phyloP scores from a whole-genome alignment of 768 basidiomycete species.

The Xerocomellus chrysenteron region DNA sequence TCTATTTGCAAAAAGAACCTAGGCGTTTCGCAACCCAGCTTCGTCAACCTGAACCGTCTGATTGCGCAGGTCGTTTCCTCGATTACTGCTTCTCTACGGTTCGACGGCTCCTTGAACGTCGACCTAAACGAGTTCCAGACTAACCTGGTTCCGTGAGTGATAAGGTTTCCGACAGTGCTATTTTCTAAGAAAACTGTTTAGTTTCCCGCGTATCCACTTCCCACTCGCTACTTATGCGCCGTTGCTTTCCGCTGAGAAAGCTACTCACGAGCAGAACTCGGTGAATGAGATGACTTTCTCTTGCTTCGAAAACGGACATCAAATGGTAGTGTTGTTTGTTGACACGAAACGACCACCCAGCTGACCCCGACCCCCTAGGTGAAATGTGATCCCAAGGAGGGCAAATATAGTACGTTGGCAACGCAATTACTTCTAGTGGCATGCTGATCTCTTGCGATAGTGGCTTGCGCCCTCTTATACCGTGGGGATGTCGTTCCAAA shows the following conservation, averaged over 20 bases:
- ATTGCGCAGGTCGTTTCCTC: constrained; percentile 99
- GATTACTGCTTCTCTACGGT: constrained; percentile 94
- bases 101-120: constrained; percentile 96
- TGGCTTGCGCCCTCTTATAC: constrained; percentile 91
- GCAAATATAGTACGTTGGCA: constrained; percentile 88
- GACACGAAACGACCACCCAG: neutral
- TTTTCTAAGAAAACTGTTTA: constrained; percentile 28
- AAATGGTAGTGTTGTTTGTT: constrained; percentile 61
- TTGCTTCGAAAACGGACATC: constrained; percentile 95
- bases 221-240: constrained; percentile 96
- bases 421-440: neutral
- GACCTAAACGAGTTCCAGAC: constrained; percentile 99
- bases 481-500: constrained; percentile 97
- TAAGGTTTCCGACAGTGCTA: neutral
- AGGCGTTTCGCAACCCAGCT: constrained; percentile 79
- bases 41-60: constrained; percentile 91
- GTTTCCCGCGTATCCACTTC: constrained; percentile 98
- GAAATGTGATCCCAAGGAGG: constrained; percentile 93
- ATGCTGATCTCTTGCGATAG: constrained; percentile 37
- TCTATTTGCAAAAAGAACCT: constrained; percentile 99
- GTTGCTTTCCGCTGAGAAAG: constrained; percentile 93
- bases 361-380: constrained; percentile 33
- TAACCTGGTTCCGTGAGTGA: constrained; percentile 89
- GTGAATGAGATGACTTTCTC: constrained; percentile 98
- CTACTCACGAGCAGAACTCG: constrained; percentile 94